A percentile compares a stretch with the other conserved stretches of the same genome.
Conservation (phyloP, 208 protist species). For the Leishmania guyanensis region DNA sequence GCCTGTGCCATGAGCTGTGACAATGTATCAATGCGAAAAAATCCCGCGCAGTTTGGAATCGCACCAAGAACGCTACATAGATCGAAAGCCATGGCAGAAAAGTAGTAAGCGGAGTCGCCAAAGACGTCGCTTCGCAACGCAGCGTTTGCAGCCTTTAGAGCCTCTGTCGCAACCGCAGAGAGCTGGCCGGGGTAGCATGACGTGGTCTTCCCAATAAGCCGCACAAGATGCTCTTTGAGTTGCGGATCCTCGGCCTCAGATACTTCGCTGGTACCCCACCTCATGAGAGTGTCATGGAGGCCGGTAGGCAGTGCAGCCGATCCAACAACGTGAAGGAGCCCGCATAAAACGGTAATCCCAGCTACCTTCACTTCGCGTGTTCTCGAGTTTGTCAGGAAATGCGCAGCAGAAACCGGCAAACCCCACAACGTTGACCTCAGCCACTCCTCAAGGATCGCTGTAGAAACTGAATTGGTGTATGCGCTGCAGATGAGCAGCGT, state of each 20-base stretch:
- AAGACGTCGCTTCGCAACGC: conserved; percentile 74
- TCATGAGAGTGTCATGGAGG: conserved; percentile 43
- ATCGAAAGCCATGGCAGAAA: conserved; percentile 69
- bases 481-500: conserved; percentile 54
- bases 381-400: conserved; percentile 44
- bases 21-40: conserved; percentile 53
- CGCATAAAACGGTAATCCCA: conserved; percentile 45
- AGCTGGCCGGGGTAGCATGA: conserved; percentile 21
- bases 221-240: conserved; percentile 40
- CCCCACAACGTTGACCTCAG: conserved; percentile 39
- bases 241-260: conserved; percentile 49
- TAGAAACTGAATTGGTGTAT: conserved; percentile 57
- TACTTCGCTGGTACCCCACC: conserved; percentile 30
- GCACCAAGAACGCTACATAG: conserved; percentile 49
- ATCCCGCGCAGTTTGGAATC: conserved; percentile 32
- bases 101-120: conserved; percentile 65
- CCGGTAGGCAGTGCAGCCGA: conserved; percentile 40
- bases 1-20: conserved; percentile 59
- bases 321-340: conserved; percentile 48
- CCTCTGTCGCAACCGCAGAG: conserved; percentile 18
- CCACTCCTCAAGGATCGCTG: conserved; percentile 50
- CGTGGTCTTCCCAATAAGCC: conserved; percentile 24
- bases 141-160: conserved; percentile 47
- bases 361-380: conserved; percentile 39
- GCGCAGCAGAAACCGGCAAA: conserved; percentile 40